phyloP scores from a whole-genome alignment of 495 filamentous ascomycete species.

The Tuber magnatum region DNA sequence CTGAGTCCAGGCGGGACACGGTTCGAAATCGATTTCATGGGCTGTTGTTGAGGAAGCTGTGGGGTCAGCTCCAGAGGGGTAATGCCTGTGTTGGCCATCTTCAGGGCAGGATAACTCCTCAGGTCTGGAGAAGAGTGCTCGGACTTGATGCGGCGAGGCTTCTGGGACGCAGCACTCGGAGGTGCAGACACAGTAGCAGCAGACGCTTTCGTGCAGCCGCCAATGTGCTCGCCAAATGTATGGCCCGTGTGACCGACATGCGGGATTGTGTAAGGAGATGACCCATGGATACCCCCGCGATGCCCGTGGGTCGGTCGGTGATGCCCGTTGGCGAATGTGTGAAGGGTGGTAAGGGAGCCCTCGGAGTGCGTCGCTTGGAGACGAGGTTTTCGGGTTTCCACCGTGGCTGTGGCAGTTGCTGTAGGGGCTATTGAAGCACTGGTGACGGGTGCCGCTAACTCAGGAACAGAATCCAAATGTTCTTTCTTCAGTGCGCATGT shows the following conservation, averaged over 20 bases:
- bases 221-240: slow-evolving; percentile 40
- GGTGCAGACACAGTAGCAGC: slow-evolving; percentile 27
- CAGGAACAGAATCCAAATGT: slow-evolving; percentile 66
- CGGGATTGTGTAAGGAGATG: slow-evolving; percentile 40
- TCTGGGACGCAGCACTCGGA: slow-evolving; percentile 27
- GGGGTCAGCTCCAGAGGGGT: slow-evolving; percentile 39
- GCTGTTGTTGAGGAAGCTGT: slow-evolving; percentile 27
- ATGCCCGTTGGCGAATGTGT: slow-evolving; percentile 81
- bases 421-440: slow-evolving; percentile 41
- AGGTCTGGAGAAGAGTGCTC: slow-evolving; percentile 41
- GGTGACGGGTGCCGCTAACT: slow-evolving; percentile 48
- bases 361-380: slow-evolving; percentile 82
- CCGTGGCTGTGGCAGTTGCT: slow-evolving; percentile 42
- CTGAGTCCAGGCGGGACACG: slow-evolving; percentile 36
- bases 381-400: slow-evolving; percentile 58
- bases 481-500: slow-evolving; percentile 91
- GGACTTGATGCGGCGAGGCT: slow-evolving; percentile 40
- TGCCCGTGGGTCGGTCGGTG: slow-evolving; percentile 89
- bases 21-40: slow-evolving; percentile 30
- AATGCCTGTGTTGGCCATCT: slow-evolving; percentile 36
- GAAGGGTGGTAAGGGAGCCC: slow-evolving; percentile 54
- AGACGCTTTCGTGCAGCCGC: slow-evolving; percentile 31
- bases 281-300: slow-evolving; percentile 47
- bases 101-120: slow-evolving; percentile 35
- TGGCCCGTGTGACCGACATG: slow-evolving; percentile 39